Percentiles rank a stretch among this genome's conserved stretches.
phyloP scores from a whole-genome alignment of 768 basidiomycete species.

The Rhodotorula paludigena region DNA sequence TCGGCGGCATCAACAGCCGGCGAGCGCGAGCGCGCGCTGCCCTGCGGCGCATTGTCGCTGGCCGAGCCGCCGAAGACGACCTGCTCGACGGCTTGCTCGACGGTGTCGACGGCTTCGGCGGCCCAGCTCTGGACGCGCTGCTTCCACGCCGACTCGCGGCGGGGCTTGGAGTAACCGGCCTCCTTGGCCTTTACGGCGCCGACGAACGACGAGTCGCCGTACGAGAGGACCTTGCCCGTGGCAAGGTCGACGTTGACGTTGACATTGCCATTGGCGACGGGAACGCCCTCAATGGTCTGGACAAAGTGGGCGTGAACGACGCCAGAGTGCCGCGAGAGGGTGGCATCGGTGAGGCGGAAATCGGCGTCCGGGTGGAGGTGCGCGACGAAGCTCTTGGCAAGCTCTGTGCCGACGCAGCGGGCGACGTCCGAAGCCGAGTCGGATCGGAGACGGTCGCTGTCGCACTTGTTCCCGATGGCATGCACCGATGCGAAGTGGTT shows the following conservation, averaged over 20 bases:
- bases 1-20: constrained; percentile 14
- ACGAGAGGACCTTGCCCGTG: constrained; percentile 74
- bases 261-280: constrained; percentile 68
- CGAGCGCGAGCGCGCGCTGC: background rate
- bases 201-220: constrained; percentile 64
- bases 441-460: constrained; percentile 39
- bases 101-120: background rate
- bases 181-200: background rate
- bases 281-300: constrained; percentile 76
- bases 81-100: constrained; percentile 6
- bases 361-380: constrained; percentile 49
- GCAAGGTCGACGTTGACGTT: constrained; percentile 91
- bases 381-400: constrained; percentile 62
- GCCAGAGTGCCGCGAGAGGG: constrained; percentile 78
- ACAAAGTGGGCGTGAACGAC: constrained; percentile 82
- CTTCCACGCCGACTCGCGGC: constrained; percentile 13
- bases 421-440: constrained; percentile 22
- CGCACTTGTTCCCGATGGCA: constrained; percentile 49
- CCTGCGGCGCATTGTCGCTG: constrained; percentile 41
- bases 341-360: constrained; percentile 63
- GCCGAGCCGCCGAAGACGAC: constrained; percentile 20
- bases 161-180: background rate
- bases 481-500: constrained; percentile 38
- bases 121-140: constrained; percentile 20
- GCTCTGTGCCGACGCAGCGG: constrained; percentile 51